Base-by-base conservation (phyloP, 2,329 filamentous ascomycete genomes). In the Pseudogymnoascus sp. region DNA sequence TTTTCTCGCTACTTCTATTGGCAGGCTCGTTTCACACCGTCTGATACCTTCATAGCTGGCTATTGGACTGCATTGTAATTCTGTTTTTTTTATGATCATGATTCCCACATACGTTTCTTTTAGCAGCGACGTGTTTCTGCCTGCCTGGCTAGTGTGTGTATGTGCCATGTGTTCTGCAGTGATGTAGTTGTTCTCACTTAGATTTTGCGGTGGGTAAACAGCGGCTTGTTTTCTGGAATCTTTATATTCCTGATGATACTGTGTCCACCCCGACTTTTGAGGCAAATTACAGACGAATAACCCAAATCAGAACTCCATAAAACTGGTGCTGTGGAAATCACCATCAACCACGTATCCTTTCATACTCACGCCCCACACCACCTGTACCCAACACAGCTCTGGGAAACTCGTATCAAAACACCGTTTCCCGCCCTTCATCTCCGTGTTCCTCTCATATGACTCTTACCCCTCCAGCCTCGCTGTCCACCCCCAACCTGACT, bases 11-110 rank as follows among this genome's bases (percentile, higher is more conserved):
- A 43, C 11, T 47, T 47, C 41, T 47, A 6, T 47, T n/a, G 41
- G 41, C 22, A n/a, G 41, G 16, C 41, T 6, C 7, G 41, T 47
- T 47, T n/a, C 14, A 16, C 41, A 28, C 41, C 20, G 25, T 47
- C 41, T 47, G 41, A 47, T 47, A 47, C 14, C 41, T 47, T 47
- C 41, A 47, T 28, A 47, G 41, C 41, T 47, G 41, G 41, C 41
- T 47, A 47, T 47, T 47, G 41, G 41, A 47, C 41, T 2, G 22
- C 6, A 28, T 47, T 47, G 22, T 47, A 47, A 47, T 47, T 43
- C 20, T 20, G 6, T 14, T 3, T 34, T 38, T 28, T 47, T 47
- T 47, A 47, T 47, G 41, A 47, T 16, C 20, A 28, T 4, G 41
- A n/a, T 47, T 43, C n/a, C n/a, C n/a, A n/a, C n/a, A 2, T 43